A percentile compares a stretch with the other conserved stretches of the same genome.
phyloP scores from a whole-genome alignment of 257 asterid species.

The Apocynum venetum region DNA sequence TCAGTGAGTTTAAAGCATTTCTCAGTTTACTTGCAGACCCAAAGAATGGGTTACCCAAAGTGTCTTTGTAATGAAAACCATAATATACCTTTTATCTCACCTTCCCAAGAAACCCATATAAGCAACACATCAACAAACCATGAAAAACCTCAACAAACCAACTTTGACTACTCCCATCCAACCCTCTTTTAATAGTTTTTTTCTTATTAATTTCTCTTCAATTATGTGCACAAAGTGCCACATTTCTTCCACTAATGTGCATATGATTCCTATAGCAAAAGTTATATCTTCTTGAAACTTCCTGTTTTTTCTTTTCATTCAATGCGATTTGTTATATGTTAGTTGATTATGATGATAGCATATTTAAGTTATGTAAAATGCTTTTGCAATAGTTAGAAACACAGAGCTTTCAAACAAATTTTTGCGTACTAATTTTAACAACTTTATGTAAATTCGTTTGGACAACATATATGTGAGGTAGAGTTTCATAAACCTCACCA shows the following conservation, averaged over 20 bases:
- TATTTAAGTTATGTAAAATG: slow-evolving; percentile 7
- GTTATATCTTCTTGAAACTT: neutral
- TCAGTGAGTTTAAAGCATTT: slow-evolving; percentile 18
- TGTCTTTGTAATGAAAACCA: slow-evolving; percentile 56
- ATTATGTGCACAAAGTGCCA: neutral
- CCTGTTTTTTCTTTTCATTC: slow-evolving; percentile 16
- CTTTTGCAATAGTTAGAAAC: slow-evolving; percentile 4
- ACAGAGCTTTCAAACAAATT: neutral
- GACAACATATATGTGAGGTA: neutral
- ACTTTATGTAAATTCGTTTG: neutral
- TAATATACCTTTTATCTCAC: slow-evolving; percentile 43
- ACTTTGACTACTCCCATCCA: slow-evolving; percentile 51
- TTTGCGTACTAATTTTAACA: neutral
- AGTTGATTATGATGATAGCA: slow-evolving; percentile 26
- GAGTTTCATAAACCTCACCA: neutral
- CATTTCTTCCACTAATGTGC: neutral
- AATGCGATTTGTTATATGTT: slow-evolving; percentile 30
- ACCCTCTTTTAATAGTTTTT: slow-evolving; percentile 23
- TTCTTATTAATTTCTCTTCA: neutral
- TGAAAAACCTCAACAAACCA: slow-evolving; percentile 59
- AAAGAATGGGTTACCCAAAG: slow-evolving; percentile 20
- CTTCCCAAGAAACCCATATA: slow-evolving; percentile 46
- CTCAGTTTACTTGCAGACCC: slow-evolving; percentile 34
- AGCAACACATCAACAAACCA: slow-evolving; percentile 60
- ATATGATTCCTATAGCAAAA: neutral